Base-by-base conservation (phyloP, 495 filamentous ascomycete species). In the Penicillium nucicola region DNA sequence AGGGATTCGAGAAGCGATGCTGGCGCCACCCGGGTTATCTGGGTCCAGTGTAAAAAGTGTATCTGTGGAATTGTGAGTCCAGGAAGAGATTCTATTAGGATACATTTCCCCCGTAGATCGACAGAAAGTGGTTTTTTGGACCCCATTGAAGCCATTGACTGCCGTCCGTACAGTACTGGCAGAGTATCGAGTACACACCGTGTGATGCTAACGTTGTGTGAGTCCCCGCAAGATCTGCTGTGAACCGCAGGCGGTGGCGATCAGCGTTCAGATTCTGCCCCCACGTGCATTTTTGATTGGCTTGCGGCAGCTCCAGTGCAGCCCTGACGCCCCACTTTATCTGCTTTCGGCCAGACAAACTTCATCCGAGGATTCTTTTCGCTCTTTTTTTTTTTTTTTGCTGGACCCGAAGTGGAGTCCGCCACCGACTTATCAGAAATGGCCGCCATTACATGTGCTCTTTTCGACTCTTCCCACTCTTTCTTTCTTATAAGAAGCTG, bases 251-350 rank as follows among this genome's bases (percentile, higher is more conserved):
- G 28, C 30, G 30, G 39, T 50, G 35, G 15, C 39, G 10, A 50
- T 15, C 39, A 20, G 30, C 37, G 13, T 43, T 18, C 2, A 0
- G 11, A 53, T 60, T 63, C 57, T 63, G 60, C 60, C 53, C 12
- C 57, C 60, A 63, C 60, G 60, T 63, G 60, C 51, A 15, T 2
- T 4, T 4, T 34, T 60, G 11, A 60, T 63, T 63, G 60, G 60
- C 6, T 50, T 13, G 4, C 35, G 42, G 36, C n/a, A 41, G 19
- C 46, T 34, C 46, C 40, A 31, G 47, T 17, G 7, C 25, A 10
- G 20, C 14, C n/a, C 1, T 2, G n/a, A 7, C 7, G 9, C 46
- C 28, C 31, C 36, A 23, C 1, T 1, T 2, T 3, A 22, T 22
- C 23, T 17, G 31, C 28, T 48, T n/a, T n/a, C 17, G 42, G 9